Base-by-base conservation (phyloP, 192 early-diverging fungal species). In the Coemansia sp. region DNA sequence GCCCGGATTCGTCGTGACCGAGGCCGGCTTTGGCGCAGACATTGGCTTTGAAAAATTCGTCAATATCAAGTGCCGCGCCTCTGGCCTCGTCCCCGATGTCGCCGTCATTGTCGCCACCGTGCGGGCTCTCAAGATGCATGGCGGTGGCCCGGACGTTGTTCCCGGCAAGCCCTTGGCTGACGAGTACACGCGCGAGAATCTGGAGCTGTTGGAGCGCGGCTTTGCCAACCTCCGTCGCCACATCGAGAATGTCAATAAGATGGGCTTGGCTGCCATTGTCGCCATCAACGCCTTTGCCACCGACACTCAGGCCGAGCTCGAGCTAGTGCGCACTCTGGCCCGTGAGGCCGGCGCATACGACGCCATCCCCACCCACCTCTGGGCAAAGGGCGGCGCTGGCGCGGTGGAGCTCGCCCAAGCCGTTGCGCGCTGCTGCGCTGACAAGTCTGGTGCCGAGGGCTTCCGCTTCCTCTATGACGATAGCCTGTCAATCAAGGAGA, bases 41-140 rank as follows among this genome's bases (percentile, higher is more conserved):
- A 99, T 99, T 79, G 97, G 97, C 37, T 96, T 98, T 91, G 97
- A 99, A 68, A 99, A 99, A 80, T 94, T 94, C 83, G 95, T 98
- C 84, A 92, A 99, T 83, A 98, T 99, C 84, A 99, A 99, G 77
- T 99, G 97, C 76, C 89, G 97, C 47, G 81, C 85, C 10, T 93
- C 91, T 18, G 92, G 91, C 25, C 83, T 99, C 11, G 77, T 92
- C 14, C 97, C 97, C 36, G 88, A 95, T 65, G 88, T 86, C 37
- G 97, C 93, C 18, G 94, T 98, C 25, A 87, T 99, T 28, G 96
- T 98, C 41, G 90, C 95, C 14, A 99, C 97, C 6, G 88, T 97
- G 9, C 89, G 92, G 56, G 93, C 94, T 12, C 84, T 99, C 38
- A 99, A 99, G 83, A 95, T 94, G 91, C 97, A 99, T 72, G 97